Percentiles rank a stretch among this genome's conserved stretches.
phyloP scores from a whole-genome alignment of 2,329 filamentous ascomycete species.

The Dothideomycetes sp. region DNA sequence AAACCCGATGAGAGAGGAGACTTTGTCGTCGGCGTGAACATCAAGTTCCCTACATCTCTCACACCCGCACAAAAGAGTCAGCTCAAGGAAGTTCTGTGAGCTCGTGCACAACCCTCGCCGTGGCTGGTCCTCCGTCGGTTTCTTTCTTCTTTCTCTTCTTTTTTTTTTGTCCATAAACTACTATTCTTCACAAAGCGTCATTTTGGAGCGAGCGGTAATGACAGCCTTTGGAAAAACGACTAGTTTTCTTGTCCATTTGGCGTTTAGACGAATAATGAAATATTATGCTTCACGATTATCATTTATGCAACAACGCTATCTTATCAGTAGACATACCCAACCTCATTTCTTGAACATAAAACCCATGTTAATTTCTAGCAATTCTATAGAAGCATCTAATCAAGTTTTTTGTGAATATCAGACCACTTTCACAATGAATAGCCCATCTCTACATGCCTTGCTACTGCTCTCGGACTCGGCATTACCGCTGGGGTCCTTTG shows the following conservation, averaged over 20 bases:
- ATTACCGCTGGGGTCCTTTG: constrained; percentile 75
- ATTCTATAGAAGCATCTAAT: too few relatives aligned
- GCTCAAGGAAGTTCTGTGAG: constrained; percentile 65
- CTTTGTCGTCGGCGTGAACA: constrained; percentile 81
- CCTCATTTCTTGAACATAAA: too few relatives aligned
- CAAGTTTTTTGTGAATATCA: too few relatives aligned
- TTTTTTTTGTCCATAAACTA: not conserved
- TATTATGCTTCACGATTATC: too few relatives aligned
- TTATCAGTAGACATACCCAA: too few relatives aligned
- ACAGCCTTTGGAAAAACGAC: too few relatives aligned
- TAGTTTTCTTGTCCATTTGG: not conserved
- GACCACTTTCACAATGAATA: too few relatives aligned
- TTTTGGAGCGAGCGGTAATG: too few relatives aligned
- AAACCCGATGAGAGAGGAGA: constrained; percentile 77
- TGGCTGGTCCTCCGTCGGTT: too few relatives aligned
- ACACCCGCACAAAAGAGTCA: constrained; percentile 70
- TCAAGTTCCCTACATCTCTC: constrained; percentile 78
- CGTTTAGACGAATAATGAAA: not conserved
- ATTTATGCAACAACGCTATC: too few relatives aligned
- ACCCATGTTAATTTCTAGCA: too few relatives aligned
- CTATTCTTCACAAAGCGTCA: not conserved
- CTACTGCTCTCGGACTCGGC: constrained; percentile 74
- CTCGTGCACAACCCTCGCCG: too few relatives aligned
- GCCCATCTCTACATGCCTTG: constrained; percentile 53
- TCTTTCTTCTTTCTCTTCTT: not conserved